A percentile compares a stretch with the other conserved stretches of the same genome.
Conservation (phyloP, 495 filamentous ascomycete species). For the Aspergillus incahuasiensis region DNA sequence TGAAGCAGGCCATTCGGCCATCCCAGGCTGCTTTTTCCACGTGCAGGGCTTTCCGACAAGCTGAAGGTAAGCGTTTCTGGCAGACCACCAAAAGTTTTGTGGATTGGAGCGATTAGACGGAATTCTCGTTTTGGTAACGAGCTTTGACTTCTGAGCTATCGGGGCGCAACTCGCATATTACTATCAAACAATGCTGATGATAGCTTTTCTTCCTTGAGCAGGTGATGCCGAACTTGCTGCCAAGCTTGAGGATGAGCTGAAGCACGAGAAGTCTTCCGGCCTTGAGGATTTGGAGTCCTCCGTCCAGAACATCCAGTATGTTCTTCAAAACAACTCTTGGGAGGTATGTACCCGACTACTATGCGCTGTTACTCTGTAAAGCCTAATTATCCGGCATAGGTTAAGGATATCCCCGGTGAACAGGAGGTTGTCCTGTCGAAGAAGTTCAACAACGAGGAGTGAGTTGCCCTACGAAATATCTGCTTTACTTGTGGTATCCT, state of each 20-base stretch:
- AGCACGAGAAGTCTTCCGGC: conserved; percentile 42
- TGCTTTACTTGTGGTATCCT: background rate
- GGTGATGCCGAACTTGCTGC: conserved; percentile 45
- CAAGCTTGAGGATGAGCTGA: conserved; percentile 46
- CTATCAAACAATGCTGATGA: background rate
- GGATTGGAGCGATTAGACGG: too few species aligned
- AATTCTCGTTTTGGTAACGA: background rate
- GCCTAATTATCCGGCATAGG: conserved; percentile 31
- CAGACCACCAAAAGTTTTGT: background rate
- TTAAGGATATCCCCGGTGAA: conserved; percentile 73
- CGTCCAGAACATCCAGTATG: conserved; percentile 72
- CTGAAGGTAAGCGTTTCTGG: conserved; percentile 45
- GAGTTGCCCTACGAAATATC: conserved; percentile 25
- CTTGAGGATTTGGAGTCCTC: conserved; percentile 42
- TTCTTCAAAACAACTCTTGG: conserved; percentile 68
- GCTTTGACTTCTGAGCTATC: background rate
- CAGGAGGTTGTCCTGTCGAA: conserved; percentile 83
- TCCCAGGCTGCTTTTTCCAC: conserved; percentile 71
- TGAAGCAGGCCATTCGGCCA: conserved; percentile 49
- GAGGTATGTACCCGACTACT: conserved; percentile 46
- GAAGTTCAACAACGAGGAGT: conserved; percentile 85
- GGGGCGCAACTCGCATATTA: background rate
- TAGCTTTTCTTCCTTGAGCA: conserved; percentile 9
- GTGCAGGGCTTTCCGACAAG: conserved; percentile 52
- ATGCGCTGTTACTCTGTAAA: background rate